Conservation (phyloP, 495 filamentous ascomycete genomes). For the Hyaloscypha variabilis region DNA sequence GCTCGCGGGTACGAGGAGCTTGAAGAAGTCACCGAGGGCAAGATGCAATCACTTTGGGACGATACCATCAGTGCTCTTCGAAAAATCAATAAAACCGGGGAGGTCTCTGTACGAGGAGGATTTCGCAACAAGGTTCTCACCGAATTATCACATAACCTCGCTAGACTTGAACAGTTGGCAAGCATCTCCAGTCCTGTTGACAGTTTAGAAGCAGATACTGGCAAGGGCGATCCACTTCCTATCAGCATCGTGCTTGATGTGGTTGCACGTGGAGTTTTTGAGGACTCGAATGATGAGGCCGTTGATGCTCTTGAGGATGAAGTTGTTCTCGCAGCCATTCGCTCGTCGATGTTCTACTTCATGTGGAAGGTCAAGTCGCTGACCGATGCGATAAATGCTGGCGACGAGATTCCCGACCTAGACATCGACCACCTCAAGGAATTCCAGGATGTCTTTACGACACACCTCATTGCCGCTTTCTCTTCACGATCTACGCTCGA, state of each 20-base stretch:
- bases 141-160: conserved; percentile 76
- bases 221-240: conserved; percentile 35
- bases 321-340: conserved; percentile 70
- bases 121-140: conserved; percentile 62
- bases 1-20: conserved; percentile 84
- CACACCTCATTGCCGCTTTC: conserved; percentile 67
- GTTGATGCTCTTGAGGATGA: conserved; percentile 73
- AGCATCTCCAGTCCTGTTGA: conserved; percentile 75
- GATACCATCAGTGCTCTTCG: conserved; percentile 71
- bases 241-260: conserved; percentile 73
- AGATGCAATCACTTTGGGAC: conserved; percentile 83
- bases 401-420: conserved; percentile 45
- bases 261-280: conserved; percentile 64
- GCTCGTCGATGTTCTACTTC: conserved; percentile 81
- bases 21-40: conserved; percentile 79
- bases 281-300: conserved; percentile 61
- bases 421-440: conserved; percentile 61
- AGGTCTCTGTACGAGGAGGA: conserved; percentile 59
- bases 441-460: conserved; percentile 57
- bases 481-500: conserved; percentile 66
- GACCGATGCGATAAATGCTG: conserved; percentile 39
- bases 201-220: conserved; percentile 57
- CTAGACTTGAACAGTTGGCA: conserved; percentile 82
- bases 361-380: conserved; percentile 82
- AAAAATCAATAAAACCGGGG: conserved; percentile 65